A percentile compares a stretch with the other conserved stretches of the same genome.
These are phyloP conservation scores for Ampelomyces quisqualis DNA, from an alignment of 2,329 filamentous ascomycete species.

Conservation along the genomic window DNA sequence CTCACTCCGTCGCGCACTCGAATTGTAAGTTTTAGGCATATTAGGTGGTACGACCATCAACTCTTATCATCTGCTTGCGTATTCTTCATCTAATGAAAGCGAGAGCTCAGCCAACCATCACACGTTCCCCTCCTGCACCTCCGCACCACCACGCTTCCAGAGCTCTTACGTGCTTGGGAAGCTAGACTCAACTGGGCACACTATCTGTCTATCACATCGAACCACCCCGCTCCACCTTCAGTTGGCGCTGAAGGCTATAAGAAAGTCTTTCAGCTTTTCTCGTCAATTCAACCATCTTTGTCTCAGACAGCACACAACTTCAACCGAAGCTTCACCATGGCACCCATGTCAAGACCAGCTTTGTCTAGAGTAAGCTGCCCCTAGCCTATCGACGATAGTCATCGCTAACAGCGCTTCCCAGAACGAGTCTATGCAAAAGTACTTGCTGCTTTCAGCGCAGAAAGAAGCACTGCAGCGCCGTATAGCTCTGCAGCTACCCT, in stretches of 20 bases:
- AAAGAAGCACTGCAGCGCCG: constrained; percentile 45
- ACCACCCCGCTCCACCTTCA: constrained; percentile 17
- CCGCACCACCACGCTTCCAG: no score
- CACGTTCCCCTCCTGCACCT: constrained; percentile 18
- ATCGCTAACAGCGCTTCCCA: constrained; percentile 15
- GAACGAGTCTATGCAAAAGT: constrained; percentile 43
- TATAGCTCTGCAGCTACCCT: constrained; percentile 41
- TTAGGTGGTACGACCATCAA: background rate
- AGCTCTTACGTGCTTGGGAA: constrained; percentile 9
- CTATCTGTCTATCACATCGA: constrained; percentile 11
- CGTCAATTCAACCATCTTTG: background rate
- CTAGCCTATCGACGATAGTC: background rate
- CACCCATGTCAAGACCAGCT: constrained; percentile 23
- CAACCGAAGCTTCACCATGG: constrained; percentile 12
- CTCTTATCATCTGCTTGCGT: constrained; percentile 12
- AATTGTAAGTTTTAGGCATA: constrained; percentile 11
- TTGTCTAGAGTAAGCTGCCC: constrained; percentile 23
- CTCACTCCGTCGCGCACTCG: background rate
- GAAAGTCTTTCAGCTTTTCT: background rate
- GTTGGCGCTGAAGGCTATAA: constrained; percentile 9
- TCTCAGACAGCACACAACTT: constrained; percentile 1
- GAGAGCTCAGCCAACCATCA: constrained; percentile 16
- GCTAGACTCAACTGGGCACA: constrained; percentile 18
- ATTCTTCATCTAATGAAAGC: constrained; percentile 9
- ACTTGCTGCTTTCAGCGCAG: constrained; percentile 45